Conservation (phyloP, 176 grass and related monocot genomes). For the Juncus effusus region DNA sequence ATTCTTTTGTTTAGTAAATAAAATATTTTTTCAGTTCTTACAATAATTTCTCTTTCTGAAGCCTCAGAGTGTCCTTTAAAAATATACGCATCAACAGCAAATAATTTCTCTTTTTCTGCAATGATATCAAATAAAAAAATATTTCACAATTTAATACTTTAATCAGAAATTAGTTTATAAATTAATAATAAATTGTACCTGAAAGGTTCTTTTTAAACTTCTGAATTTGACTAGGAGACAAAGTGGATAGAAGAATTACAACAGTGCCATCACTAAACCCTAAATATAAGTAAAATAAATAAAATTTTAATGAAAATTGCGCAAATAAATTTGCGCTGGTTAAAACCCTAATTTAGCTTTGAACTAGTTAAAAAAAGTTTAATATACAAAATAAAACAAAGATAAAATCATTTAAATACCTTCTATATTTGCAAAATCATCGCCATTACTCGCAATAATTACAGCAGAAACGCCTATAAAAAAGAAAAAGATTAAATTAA, state of each 20-base stretch:
- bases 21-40: conserved; percentile 35
- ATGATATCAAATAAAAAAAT: conserved; percentile 5
- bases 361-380: too few species aligned
- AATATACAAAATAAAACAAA: not conserved
- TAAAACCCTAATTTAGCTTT: too few species aligned
- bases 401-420: conserved; percentile 42
- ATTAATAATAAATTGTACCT: conserved; percentile 39
- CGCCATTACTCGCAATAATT: conserved; percentile 37
- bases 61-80: conserved; percentile 62
- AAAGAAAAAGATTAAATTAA: not conserved
- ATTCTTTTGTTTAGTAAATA: conserved; percentile 4
- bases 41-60: conserved; percentile 56
- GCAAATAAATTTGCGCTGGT: too few species aligned
- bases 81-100: conserved; percentile 62
- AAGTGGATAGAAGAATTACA: conserved; percentile 49
- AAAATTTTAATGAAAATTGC: not conserved
- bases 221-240: conserved; percentile 46
- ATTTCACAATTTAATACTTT: not conserved
- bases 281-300: conserved; percentile 30
- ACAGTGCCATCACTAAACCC: conserved; percentile 42
- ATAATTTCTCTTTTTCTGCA: conserved; percentile 50
- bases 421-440: conserved; percentile 35
- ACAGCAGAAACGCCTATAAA: conserved; percentile 47
- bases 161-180: too few species aligned
- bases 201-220: conserved; percentile 50